Evolutionary conservation across 495 filamentous ascomycete species (phyloP).

Genomic region (Corynascus novoguineensis): DNA sequence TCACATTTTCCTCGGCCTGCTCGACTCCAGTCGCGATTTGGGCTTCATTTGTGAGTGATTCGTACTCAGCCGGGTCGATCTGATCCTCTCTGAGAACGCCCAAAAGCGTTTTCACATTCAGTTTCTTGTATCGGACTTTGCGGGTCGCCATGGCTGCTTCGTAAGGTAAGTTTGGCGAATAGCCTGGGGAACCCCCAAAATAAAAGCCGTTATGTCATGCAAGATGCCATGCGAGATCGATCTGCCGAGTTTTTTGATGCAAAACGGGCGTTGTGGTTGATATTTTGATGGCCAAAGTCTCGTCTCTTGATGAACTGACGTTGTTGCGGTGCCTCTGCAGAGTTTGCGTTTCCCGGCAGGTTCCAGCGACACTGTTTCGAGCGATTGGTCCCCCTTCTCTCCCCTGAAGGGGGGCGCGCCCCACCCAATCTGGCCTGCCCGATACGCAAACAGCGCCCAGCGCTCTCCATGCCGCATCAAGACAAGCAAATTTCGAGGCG

Average conservation of each 20-base stretch:
- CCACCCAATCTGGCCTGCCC: neutral
- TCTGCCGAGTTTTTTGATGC: constrained; percentile 53
- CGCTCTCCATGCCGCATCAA: neutral
- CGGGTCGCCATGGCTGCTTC: constrained; percentile 59
- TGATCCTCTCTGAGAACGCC: constrained; percentile 82
- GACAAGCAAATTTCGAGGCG: neutral
- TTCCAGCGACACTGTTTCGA: constrained; percentile 21
- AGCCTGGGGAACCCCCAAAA: constrained; percentile 45
- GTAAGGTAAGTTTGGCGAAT: constrained; percentile 35
- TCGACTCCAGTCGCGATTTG: constrained; percentile 96
- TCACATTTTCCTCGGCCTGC: constrained; percentile 91
- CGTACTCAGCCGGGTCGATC: constrained; percentile 68
- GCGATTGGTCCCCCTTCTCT: constrained; percentile 27
- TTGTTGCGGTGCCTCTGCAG: constrained; percentile 44
- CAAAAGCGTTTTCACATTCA: constrained; percentile 80
- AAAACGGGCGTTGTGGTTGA: constrained; percentile 44
- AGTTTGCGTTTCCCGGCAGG: constrained; percentile 39
- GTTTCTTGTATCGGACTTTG: constrained; percentile 83
- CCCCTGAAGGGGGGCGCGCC: constrained; percentile 18
- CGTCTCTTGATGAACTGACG: constrained; percentile 59
- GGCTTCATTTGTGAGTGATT: constrained; percentile 47
- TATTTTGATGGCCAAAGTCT: constrained; percentile 56
- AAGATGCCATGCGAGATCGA: constrained; percentile 50
- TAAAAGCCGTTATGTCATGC: constrained; percentile 43
- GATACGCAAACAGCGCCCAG: neutral